Conservation (phyloP, 495 filamentous ascomycete species). For the Penicillium turbatum region DNA sequence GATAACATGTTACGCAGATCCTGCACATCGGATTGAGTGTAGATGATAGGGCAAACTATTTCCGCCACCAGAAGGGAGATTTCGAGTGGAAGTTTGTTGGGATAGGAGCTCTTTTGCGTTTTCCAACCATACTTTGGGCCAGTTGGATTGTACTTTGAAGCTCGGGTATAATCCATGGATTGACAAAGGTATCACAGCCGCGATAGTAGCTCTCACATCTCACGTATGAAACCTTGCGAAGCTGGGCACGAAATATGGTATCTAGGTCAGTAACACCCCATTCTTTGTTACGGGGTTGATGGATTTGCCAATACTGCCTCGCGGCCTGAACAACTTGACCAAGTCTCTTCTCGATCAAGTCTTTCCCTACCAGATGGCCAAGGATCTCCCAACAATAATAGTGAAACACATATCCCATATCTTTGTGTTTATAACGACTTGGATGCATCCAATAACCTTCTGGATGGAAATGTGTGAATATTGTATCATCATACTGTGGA, state of each 20-base stretch:
- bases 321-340: slow-evolving; percentile 1
- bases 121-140: not conserved
- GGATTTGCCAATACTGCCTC: slow-evolving; percentile 1
- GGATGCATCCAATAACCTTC: not conserved
- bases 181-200: slow-evolving; percentile 4
- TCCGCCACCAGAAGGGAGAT: slow-evolving; percentile 3
- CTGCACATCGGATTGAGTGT: slow-evolving; percentile 3
- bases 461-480: not conserved
- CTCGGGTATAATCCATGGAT: slow-evolving; percentile 9
- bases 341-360: slow-evolving; percentile 5
- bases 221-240: not conserved
- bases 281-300: no score
- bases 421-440: not conserved
- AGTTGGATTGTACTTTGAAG: slow-evolving; percentile 2
- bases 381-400: slow-evolving; percentile 9
- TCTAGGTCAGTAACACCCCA: not conserved
- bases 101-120: not conserved
- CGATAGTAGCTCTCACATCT: not conserved
- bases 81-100: slow-evolving; percentile 3
- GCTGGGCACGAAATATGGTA: not conserved
- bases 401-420: slow-evolving; percentile 3
- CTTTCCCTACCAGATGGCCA: slow-evolving; percentile 6
- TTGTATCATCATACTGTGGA: not conserved
- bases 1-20: slow-evolving; percentile 5
- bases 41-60: slow-evolving; percentile 6